Evolutionary conservation across 202 grass and related monocot genomes (phyloP), one percentile per base, ranked within the genome.

Genomic region (Saccharum hybrid): DNA sequence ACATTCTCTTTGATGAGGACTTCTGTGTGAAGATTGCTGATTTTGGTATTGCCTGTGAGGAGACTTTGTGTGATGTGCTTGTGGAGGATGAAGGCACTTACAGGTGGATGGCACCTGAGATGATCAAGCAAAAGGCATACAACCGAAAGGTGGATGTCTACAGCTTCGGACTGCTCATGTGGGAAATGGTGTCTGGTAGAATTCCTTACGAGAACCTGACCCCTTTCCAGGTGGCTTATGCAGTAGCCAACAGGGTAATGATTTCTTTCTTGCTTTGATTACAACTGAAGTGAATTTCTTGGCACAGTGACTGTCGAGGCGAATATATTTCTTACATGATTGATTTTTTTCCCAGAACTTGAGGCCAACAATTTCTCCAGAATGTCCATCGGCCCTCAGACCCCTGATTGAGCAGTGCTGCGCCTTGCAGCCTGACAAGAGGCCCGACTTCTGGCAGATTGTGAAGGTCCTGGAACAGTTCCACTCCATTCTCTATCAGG

Each of bases 31-130:
- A 98, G 80, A 90, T 98, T 81, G 93, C 86, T 38, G 96, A 98
- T 84, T 98, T 98, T 30, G 96, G 96, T 45, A 95, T 98, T 23
- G 93, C 96, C 49, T 95, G 96, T 5, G 92, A 98, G 85, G 96
- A 98, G 81, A 80, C 85, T 54, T 33, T 87, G 0, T 98, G 92
- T 15, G 89, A 98, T 82, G 64, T 87, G n/a, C 60, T 88, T 62
- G 87, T 90, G 40, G 86, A 94, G 68, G 96, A 98, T 63, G 83
- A 85, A 60, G 96, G 96, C 57, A 98, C 96, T n/a, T 98, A 90
- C 73, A 87, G 96, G 38, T 98, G 96, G 96, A 98, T 95, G 95
- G 92, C 95, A 22, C 95, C 95, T 57, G 95, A 98, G 83, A 98
- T 93, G 90, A 84, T 98, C 59, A 88, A 88, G 78, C 87, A 77